These are phyloP conservation scores for Cadophora sp. DNA, from an alignment of 2,329 filamentous ascomycete species.

Conservation along the genomic window DNA sequence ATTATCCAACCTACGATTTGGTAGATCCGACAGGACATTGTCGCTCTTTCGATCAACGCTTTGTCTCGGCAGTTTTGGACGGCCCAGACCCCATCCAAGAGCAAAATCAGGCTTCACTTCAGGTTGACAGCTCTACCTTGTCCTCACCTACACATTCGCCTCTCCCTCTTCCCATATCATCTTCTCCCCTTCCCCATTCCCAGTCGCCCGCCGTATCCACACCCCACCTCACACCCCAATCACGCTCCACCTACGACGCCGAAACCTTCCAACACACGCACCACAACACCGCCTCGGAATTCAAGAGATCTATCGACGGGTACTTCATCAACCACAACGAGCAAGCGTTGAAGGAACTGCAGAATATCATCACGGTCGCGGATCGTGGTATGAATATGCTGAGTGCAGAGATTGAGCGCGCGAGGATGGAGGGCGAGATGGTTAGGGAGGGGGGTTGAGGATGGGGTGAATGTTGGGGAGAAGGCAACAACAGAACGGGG, in stretches of 20 bases:
- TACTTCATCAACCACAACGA: constrained; percentile 44
- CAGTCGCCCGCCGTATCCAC: not conserved
- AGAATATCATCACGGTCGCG: constrained; percentile 43
- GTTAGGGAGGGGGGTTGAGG: not conserved
- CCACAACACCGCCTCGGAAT: constrained; percentile 42
- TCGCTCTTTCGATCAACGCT: constrained; percentile 43
- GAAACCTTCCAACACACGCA: constrained; percentile 39
- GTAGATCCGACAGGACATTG: constrained; percentile 35
- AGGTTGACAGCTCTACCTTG: not conserved
- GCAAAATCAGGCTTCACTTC: not conserved
- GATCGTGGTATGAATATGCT: constrained; percentile 43
- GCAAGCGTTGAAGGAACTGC: constrained; percentile 39
- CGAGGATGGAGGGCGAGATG: constrained; percentile 18
- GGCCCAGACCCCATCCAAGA: constrained; percentile 10
- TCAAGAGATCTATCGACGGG: constrained; percentile 43
- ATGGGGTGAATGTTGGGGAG: no score
- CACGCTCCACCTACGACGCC: constrained; percentile 37
- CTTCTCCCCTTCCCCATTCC: not conserved
- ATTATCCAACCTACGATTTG: constrained; percentile 40
- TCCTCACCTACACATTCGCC: not conserved
- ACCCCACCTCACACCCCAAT: not conserved
- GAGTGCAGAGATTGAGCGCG: constrained; percentile 30
- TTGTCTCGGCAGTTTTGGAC: constrained; percentile 42
- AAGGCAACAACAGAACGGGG: no score
- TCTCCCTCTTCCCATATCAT: not conserved